A percentile compares a stretch with the other conserved stretches of the same genome.
These are phyloP conservation scores for Helotiales sp. DNA, from an alignment of 2,329 filamentous ascomycete species.

Conservation along the genomic window DNA sequence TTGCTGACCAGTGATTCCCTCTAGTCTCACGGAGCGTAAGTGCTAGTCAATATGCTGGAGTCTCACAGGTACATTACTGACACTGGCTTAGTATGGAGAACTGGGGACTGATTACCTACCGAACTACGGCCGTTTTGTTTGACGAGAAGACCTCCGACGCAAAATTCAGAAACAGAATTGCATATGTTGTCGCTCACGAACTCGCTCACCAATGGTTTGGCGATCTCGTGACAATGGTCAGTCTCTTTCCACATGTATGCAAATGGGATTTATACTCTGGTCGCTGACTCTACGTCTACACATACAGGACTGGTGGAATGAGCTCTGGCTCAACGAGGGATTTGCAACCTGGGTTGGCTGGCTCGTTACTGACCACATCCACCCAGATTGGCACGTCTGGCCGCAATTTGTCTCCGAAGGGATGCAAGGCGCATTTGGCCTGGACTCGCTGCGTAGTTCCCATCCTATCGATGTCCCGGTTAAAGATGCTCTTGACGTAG, in stretches of 20 bases:
- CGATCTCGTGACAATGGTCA: constrained; percentile 84
- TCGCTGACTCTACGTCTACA: not conserved
- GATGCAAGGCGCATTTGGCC: constrained; percentile 86
- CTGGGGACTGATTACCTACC: constrained; percentile 95
- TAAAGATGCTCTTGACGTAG: constrained; percentile 89
- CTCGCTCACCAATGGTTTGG: constrained; percentile 97
- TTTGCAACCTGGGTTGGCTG: constrained; percentile 99
- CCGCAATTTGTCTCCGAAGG: constrained; percentile 95
- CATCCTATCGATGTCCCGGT: constrained; percentile 97
- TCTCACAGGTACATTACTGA: not conserved
- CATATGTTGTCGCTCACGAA: constrained; percentile 98
- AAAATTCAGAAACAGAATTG: constrained; percentile 89
- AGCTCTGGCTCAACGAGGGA: constrained; percentile 86
- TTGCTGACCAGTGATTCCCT: constrained; percentile 48
- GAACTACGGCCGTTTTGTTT: constrained; percentile 94
- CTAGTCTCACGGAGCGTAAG: constrained; percentile 73
- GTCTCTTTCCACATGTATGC: no score
- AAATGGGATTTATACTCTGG: no score
- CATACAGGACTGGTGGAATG: constrained; percentile 75
- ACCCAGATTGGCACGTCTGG: constrained; percentile 98
- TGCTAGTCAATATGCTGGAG: not conserved
- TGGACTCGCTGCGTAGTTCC: constrained; percentile 88
- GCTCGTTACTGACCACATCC: constrained; percentile 75
- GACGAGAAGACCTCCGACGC: constrained; percentile 91
- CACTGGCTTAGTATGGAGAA: constrained; percentile 54